Conservation (phyloP, 139 green algal genomes). For the Chloropicon primus region DNA sequence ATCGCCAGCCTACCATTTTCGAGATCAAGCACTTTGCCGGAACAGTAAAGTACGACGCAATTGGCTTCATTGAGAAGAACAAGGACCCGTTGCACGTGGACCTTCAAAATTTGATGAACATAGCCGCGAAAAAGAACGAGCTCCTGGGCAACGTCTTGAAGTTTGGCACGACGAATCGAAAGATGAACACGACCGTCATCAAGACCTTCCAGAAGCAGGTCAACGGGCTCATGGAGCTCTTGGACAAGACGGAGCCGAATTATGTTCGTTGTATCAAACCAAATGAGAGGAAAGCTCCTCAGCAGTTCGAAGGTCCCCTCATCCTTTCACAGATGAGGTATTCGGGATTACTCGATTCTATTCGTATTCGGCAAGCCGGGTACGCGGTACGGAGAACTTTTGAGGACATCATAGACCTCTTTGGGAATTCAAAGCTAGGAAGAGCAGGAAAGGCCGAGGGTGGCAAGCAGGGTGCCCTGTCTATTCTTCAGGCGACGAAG, state of each 20-base stretch:
- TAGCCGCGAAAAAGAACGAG: neutral
- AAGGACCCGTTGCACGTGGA: constrained; percentile 2
- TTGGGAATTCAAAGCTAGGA: neutral
- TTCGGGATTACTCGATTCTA: neutral
- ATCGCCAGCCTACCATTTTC: neutral
- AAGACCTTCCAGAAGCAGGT: constrained; percentile 7
- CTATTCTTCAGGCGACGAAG: neutral
- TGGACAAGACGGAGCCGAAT: constrained; percentile 14
- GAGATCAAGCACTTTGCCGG: constrained; percentile 4
- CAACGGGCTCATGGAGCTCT: constrained; percentile 8
- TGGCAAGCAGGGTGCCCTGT: neutral
- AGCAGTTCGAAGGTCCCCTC: neutral
- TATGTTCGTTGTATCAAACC: neutral
- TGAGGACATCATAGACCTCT: neutral
- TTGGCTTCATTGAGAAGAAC: constrained; percentile 8
- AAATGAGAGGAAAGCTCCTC: neutral
- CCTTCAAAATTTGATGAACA: neutral
- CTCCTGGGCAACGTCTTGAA: neutral
- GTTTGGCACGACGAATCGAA: neutral
- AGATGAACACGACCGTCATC: neutral
- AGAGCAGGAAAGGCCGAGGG: neutral
- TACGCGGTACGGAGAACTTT: neutral
- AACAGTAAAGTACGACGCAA: neutral
- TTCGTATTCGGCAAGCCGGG: neutral
- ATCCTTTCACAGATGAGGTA: neutral